Conservation (phyloP, 805 yeast genomes). For the Spathaspora gorwiae region DNA sequence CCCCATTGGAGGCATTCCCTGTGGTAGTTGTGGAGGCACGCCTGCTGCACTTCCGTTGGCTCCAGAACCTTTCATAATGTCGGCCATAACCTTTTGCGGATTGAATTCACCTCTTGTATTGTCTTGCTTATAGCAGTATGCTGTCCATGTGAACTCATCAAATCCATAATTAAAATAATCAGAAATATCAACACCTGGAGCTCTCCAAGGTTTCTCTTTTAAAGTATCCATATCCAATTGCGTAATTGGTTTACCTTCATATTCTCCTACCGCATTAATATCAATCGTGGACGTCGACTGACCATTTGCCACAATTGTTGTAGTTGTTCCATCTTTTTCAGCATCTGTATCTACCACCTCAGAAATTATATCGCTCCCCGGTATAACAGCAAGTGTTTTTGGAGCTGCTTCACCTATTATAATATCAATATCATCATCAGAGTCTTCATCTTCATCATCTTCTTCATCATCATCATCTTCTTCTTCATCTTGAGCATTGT, state of each 20-base stretch:
- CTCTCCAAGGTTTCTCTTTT: slow-evolving; percentile 96
- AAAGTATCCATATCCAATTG: slow-evolving; percentile 73
- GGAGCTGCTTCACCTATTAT: slow-evolving; percentile 48
- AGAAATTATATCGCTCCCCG: slow-evolving; percentile 20
- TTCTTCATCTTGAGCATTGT: slow-evolving; percentile 37
- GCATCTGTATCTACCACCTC: slow-evolving; percentile 13
- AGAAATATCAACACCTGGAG: slow-evolving; percentile 91
- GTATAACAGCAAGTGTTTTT: slow-evolving; percentile 19
- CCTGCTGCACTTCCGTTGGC: slow-evolving; percentile 15
- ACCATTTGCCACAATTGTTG: slow-evolving; percentile 34
- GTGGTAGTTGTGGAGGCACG: slow-evolving; percentile 12
- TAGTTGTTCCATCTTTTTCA: slow-evolving; percentile 16
- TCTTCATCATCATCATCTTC: slow-evolving; percentile 41
- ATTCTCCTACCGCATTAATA: slow-evolving; percentile 67
- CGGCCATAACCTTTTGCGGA: slow-evolving; percentile 73
- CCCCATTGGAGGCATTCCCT: slow-evolving; percentile 15
- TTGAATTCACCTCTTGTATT: slow-evolving; percentile 73
- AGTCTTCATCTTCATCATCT: slow-evolving; percentile 45
- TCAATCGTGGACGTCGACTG: slow-evolving; percentile 48
- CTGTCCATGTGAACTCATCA: slow-evolving; percentile 94
- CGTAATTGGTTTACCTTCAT: slow-evolving; percentile 79
- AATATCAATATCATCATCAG: slow-evolving; percentile 75
- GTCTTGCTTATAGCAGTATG: slow-evolving; percentile 86
- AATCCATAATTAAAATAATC: slow-evolving; percentile 97
- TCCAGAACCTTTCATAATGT: slow-evolving; percentile 36